Base-by-base conservation (phyloP, 495 filamentous ascomycete genomes). In the Podospora comata region DNA sequence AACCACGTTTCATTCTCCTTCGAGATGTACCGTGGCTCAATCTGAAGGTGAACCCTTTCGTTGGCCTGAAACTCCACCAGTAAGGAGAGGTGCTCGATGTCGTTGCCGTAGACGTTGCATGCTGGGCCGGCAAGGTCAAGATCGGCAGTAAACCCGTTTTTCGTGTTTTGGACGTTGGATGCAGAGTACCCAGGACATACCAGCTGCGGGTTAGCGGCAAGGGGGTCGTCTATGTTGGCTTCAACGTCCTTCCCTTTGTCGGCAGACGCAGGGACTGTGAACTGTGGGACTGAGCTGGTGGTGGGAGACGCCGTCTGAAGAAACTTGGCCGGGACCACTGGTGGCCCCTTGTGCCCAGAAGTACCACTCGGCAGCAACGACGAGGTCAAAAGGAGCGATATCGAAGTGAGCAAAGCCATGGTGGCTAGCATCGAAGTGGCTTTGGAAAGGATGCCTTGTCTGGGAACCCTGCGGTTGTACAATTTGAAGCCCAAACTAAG, bases 141-240 rank as follows among this genome's bases (percentile, higher is more conserved):
- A 66, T 89, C 83, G 0, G 90, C 91, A 18, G 83, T 86, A 23
- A 90, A 79, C 16, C 83, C 82, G 19, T 72, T 77, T 39, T 73
- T 73, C 0, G 78, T 80, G 44, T 83, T 76, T 11, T 79, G 74
- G 20, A 93, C 80, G 75, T 91, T 89, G 9, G 81, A 82, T 20
- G 88, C 90, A 26, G 75, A 85, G 76, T 96, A 96, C 5, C 92
- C 92, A 13, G 90, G 90, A 72, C 92, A 96, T 2, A 88, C 86
- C 3, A 82, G 78, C 75, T 95, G 92, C 2, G 89, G 85, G 75
- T 92, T 79, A 62, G 90, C 79, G 18, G 92, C 91, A 44, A 90
- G 60, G 11, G 91, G 88, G 70, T 94, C 91, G 56, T 87, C 71
- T 73, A 94, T 85, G 72, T 92, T 91, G 48, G 92, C 89, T 28